A percentile compares a stretch with the other conserved stretches of the same genome.
Conservation (phyloP, 164 flowering plant species). For the Kingdonia uniflora region DNA sequence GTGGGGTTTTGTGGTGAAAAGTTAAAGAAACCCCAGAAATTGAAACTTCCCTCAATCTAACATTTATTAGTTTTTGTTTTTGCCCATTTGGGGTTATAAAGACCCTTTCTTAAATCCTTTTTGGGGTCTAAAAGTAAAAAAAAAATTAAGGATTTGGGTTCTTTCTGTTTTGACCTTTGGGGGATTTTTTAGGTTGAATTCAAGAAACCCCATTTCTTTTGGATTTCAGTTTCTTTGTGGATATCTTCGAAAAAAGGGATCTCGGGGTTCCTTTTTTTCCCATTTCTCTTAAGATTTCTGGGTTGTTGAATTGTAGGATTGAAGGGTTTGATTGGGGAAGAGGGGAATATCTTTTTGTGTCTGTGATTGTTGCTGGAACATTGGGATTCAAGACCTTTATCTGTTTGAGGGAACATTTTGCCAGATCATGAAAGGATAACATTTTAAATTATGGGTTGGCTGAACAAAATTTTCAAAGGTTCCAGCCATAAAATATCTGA, state of each 20-base stretch:
- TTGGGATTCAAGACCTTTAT: no score
- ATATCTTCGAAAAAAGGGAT: slow-evolving; percentile 9
- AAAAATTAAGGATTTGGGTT: slow-evolving; percentile 5
- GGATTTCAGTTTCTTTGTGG: slow-evolving; percentile 6
- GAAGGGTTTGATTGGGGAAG: neutral
- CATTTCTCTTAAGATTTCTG: slow-evolving; percentile 1
- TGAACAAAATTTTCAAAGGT: slow-evolving; percentile 62
- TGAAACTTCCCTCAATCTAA: neutral
- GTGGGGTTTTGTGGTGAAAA: slow-evolving; percentile 9
- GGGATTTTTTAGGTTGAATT: slow-evolving; percentile 12
- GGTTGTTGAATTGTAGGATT: neutral
- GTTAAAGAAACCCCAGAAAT: slow-evolving; percentile 15
- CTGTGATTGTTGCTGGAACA: no score
- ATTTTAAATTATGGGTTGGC: slow-evolving; percentile 61
- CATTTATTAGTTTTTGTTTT: no score
- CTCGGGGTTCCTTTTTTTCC: neutral
- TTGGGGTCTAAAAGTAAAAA: slow-evolving; percentile 15
- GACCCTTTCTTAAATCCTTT: slow-evolving; percentile 16
- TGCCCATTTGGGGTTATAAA: no score
- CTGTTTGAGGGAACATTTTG: slow-evolving; percentile 14
- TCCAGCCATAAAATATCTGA: slow-evolving; percentile 41
- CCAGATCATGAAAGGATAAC: slow-evolving; percentile 28
- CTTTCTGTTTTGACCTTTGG: slow-evolving; percentile 17
- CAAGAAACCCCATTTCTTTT: slow-evolving; percentile 11
- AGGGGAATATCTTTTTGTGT: no score